A percentile compares a stretch with the other conserved stretches of the same genome.
Conservation (phyloP, 1,284 basidiomycete species). For the Vanrija humicola region DNA sequence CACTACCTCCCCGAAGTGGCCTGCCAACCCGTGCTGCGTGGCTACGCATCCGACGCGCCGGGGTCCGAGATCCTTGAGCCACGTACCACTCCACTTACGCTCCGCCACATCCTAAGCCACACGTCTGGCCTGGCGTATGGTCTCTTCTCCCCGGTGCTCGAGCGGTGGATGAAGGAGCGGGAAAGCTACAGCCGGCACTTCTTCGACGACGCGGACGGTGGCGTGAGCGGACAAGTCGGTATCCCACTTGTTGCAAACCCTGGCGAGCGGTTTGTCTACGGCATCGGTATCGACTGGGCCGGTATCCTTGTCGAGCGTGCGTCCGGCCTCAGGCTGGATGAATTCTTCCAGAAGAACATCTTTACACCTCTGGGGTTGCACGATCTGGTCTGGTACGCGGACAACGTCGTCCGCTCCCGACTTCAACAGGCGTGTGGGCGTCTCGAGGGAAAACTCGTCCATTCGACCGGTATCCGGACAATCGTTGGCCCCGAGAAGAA, state of each 20-base stretch:
- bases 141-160: slow-evolving; percentile 8
- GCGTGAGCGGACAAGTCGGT: slow-evolving; percentile 8
- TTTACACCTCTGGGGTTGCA: slow-evolving; percentile 15
- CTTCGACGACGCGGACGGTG: neutral
- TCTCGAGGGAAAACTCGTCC: slow-evolving; percentile 7
- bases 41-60: slow-evolving; percentile 22
- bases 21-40: slow-evolving; percentile 22
- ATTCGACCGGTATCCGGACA: too few species aligned
- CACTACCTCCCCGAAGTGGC: slow-evolving; percentile 28
- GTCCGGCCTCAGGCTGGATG: slow-evolving; percentile 29
- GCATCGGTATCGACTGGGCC: slow-evolving; percentile 41
- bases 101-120: slow-evolving; percentile 13
- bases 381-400: slow-evolving; percentile 31
- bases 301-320: slow-evolving; percentile 35
- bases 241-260: slow-evolving; percentile 33
- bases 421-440: slow-evolving; percentile 22
- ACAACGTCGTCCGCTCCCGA: neutral
- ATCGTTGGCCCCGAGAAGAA: too few species aligned
- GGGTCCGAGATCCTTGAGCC: neutral
- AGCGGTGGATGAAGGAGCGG: slow-evolving; percentile 10
- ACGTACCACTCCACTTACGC: slow-evolving; percentile 8
- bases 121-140: slow-evolving; percentile 13
- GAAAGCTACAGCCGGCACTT: too few species aligned
- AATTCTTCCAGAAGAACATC: slow-evolving; percentile 24
- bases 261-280: slow-evolving; percentile 30